Base-by-base conservation (phyloP, 2,329 filamentous ascomycete genomes). In the Ophiostoma pallidulum region DNA sequence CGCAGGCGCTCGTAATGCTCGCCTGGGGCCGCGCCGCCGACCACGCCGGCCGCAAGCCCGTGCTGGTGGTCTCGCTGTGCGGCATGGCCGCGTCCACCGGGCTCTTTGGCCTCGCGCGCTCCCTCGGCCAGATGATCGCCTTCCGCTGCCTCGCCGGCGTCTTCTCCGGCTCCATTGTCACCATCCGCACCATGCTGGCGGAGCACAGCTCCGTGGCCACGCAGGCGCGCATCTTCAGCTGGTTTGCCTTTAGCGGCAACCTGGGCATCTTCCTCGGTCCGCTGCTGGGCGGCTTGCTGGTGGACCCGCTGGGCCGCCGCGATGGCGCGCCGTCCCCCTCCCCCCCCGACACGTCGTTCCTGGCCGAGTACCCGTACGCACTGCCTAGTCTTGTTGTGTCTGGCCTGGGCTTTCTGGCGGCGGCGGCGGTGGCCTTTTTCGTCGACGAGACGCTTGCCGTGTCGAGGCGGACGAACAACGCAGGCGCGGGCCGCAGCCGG, bases 1-100 rank as follows among this genome's bases (percentile, higher is more conserved):
- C 82, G 0, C 85, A 90, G 63, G 87, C 87, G 73, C 48, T 77
- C n/a, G 74, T 89, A 49, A 86, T 91, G 78, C 75, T 91, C 22
- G 66, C 72, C 53, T 91, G 86, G 82, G 84, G 84, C 42, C 70
- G 68, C 57, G 78, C 71, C 47, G 77, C 77, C 3, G 86, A 92
- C 62, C 72, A 75, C 8, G 24, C 52, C 6, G 56, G 56, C 26
- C 55, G 56, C 40, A 56, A 56, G 43, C 56, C 56, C 6, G 53
- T 56, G 26, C 49, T 92, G 10, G 72, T 89, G 3, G 67, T 72
- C 56, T 86, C 81, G 0, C 66, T 90, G 6, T 56, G 72, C 13
- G 86, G 86, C 35, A 73, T 87, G 32, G 65, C 75, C 1, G 47
- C 80, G 12, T 70, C 76, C 0, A 82, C 77, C 0, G 70, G 73